Evolutionary conservation across 1,139 yeast species (phyloP), one percentile per base, ranked within the genome.

Genomic region (Eremothecium gossypii): DNA sequence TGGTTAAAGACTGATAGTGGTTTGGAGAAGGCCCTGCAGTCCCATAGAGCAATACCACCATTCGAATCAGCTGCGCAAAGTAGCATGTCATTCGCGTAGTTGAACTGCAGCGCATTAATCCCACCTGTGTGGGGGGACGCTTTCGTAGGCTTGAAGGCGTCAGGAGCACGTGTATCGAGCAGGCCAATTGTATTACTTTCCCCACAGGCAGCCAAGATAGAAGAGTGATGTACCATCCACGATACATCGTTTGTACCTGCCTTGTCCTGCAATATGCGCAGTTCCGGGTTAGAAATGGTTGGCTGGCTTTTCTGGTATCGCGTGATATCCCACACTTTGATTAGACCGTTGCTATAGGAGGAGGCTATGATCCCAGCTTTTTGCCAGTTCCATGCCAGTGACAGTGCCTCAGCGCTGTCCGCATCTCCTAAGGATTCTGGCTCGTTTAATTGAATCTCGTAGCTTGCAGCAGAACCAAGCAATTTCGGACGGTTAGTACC

Each of bases 21-120:
- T 2, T 64, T 63, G 7, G 45, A 35, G 12, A 72, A 48, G 17
- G 63, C 58, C 52, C 97, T 69, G 10, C 83, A 53, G 59, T 89
- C 97, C 83, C 89, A 82, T 6, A 84, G 54, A 39, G 69, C 68
- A 1, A 85, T 59, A 0, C 46, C 49, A 1, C 93, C 93, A n/a
- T 60, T 57, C 5, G 76, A 70, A 45, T 81, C 83, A 2, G 93
- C 96, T 0, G 87, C 71, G 1, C 86, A 87, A 11, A 83, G 53
- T 31, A 77, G 68, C 49, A 68, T 66, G 45, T 70, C 71, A 50
- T 78, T 75, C 1, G 66, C 65, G 0, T 76, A 77, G 57, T 80
- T 84, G 54, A 83, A 72, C 33, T 81, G 72, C 7, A 89, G 59
- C 3, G 83, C 66, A 59, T 87, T 86, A 36, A 85, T 68, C 1